Conservation (phyloP, 1,139 yeast species). For the Nakaseomyces delphensis region DNA sequence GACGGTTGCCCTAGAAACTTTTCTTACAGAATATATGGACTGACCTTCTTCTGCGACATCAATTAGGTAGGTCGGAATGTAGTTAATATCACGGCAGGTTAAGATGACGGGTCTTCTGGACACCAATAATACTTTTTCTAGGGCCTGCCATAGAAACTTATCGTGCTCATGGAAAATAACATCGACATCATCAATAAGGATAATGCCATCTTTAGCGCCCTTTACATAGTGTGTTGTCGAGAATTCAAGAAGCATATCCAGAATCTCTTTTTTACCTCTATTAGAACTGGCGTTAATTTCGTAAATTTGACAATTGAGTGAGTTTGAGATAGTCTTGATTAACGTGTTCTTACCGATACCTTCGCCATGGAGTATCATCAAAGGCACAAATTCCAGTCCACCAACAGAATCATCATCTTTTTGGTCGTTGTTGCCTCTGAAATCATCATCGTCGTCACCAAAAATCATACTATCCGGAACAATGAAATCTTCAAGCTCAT, state of each 20-base stretch:
- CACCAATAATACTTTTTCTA: conserved; percentile 52
- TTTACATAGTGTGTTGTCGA: conserved; percentile 81
- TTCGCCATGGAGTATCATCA: conserved; percentile 59
- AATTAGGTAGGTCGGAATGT: conserved; percentile 47
- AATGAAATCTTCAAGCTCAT: conserved; percentile 40
- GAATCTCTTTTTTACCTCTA: conserved; percentile 64
- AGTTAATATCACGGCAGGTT: conserved; percentile 53
- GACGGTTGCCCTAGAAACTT: conserved; percentile 28
- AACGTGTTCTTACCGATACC: conserved; percentile 79
- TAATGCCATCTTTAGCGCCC: conserved; percentile 47
- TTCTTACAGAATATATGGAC: conserved; percentile 33
- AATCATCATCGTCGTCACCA: conserved; percentile 26
- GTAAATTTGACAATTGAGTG: conserved; percentile 62
- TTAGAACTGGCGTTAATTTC: conserved; percentile 71
- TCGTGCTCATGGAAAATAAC: conserved; percentile 68
- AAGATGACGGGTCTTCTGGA: conserved; percentile 74
- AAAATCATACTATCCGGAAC: conserved; percentile 25
- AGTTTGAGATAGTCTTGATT: conserved; percentile 58
- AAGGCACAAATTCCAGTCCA: conserved; percentile 41
- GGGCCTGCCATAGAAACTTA: conserved; percentile 68
- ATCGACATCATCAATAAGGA: conserved; percentile 82
- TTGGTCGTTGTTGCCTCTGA: conserved; percentile 22
- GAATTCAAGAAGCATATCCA: conserved; percentile 60
- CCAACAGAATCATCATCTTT: conserved; percentile 24
- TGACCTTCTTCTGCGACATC: conserved; percentile 40